Evolutionary conservation across 2,329 filamentous ascomycete genomes (phyloP).

Genomic region (Dothideomycetes sp.): DNA sequence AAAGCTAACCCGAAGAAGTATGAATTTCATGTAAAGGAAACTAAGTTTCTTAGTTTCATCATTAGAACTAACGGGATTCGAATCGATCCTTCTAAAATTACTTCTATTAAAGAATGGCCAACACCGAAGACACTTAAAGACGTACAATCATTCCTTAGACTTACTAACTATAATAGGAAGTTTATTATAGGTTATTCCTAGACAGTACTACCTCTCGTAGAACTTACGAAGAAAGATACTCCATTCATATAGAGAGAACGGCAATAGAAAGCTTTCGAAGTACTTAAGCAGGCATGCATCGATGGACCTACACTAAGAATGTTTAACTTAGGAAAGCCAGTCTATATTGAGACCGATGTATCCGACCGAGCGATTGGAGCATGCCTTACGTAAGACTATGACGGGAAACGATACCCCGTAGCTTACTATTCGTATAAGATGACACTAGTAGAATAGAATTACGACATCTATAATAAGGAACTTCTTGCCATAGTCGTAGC

Average conservation of each 20-base stretch:
- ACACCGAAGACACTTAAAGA: slow-evolving; percentile 17
- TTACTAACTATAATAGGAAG: slow-evolving; percentile 15
- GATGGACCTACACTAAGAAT: slow-evolving; percentile 5
- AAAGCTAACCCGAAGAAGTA: slow-evolving; percentile 23
- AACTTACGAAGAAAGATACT: slow-evolving; percentile 14
- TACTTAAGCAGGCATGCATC: neutral
- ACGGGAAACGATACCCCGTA: slow-evolving; percentile 13
- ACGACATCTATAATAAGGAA: slow-evolving; percentile 14
- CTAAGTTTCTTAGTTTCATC: slow-evolving; percentile 26
- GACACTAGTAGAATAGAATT: slow-evolving; percentile 15
- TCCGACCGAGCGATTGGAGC: neutral
- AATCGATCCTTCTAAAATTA: slow-evolving; percentile 23
- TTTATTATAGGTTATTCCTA: slow-evolving; percentile 16
- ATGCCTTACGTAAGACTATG: slow-evolving; percentile 9
- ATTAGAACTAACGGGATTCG: slow-evolving; percentile 21
- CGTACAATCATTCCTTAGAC: slow-evolving; percentile 18
- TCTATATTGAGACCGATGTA: neutral
- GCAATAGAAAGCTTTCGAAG: slow-evolving; percentile 6
- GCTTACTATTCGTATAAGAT: slow-evolving; percentile 17
- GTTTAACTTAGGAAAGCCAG: slow-evolving; percentile 11
- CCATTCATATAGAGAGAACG: slow-evolving; percentile 6
- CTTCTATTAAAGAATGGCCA: slow-evolving; percentile 21
- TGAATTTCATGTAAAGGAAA: slow-evolving; percentile 23
- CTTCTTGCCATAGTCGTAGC: slow-evolving; percentile 3
- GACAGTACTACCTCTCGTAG: slow-evolving; percentile 7